Percentiles rank a stretch among this genome's conserved stretches.
Conservation (phyloP, 805 yeast genomes). For the Yamadazyma tumulicola region DNA sequence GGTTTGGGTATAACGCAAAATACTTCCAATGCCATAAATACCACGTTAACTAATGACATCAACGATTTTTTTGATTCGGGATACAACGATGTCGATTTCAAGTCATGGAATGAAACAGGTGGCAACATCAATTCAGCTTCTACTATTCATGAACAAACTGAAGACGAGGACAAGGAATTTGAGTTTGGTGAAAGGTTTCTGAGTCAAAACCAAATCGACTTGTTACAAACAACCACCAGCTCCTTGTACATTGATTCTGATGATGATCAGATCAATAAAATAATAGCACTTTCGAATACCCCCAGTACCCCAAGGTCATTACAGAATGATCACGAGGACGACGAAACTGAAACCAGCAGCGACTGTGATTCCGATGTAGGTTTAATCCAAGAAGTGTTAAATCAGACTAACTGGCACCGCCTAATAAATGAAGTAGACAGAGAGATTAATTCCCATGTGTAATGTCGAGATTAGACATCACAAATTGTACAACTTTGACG, state of each 20-base stretch:
- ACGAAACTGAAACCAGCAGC: conserved; percentile 10
- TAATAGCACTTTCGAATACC: conserved; percentile 1
- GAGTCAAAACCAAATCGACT: not conserved
- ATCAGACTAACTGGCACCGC: conserved; percentile 9
- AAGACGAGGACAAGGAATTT: too few species aligned
- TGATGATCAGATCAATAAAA: conserved; percentile 7
- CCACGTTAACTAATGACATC: not conserved
- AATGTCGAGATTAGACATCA: too few species aligned
- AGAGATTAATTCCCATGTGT: conserved; percentile 2
- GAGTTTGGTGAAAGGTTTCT: too few species aligned
- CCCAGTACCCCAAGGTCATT: not conserved
- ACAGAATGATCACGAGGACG: not conserved
- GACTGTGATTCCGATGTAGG: conserved; percentile 24
- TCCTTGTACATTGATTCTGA: conserved; percentile 6
- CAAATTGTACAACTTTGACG: conserved; percentile 15
- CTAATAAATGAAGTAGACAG: conserved; percentile 9
- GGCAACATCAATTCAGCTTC: not conserved
- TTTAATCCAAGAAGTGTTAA: conserved; percentile 7
- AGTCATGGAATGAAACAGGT: not conserved
- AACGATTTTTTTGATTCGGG: not conserved
- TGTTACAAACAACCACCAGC: not conserved
- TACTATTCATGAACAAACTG: not conserved
- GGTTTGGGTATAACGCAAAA: too few species aligned
- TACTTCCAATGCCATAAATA: too few species aligned
- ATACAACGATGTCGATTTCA: not conserved